Evolutionary conservation across 768 basidiomycete species (phyloP).

Genomic region (Lactifluus pinguis): DNA sequence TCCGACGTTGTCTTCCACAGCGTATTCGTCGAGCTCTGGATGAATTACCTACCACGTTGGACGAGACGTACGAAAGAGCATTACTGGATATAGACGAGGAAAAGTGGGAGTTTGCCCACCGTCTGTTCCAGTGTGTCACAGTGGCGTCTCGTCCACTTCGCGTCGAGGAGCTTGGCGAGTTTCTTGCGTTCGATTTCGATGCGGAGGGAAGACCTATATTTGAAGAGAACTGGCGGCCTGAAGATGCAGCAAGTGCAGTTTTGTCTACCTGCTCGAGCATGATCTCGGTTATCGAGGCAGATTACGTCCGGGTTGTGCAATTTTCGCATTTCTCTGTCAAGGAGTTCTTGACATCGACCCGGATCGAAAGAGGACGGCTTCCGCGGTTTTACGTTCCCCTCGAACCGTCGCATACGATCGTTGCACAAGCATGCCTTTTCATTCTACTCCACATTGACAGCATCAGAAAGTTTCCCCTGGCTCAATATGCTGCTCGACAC

Average conservation of each 20-base stretch:
- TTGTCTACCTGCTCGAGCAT: not conserved
- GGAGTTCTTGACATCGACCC: not conserved
- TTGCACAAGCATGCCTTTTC: not conserved
- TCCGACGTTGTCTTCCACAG: no score
- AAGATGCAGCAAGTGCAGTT: not conserved
- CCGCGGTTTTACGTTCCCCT: not conserved
- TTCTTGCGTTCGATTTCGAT: not conserved
- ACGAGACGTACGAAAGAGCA: no score
- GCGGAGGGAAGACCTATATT: not conserved
- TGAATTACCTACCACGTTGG: no score
- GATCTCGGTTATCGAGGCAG: not conserved
- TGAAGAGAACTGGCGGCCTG: not conserved
- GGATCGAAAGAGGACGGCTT: not conserved
- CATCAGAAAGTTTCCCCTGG: not conserved
- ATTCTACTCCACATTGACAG: not conserved
- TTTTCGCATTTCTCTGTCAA: conserved; percentile 1
- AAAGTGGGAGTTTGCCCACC: no score
- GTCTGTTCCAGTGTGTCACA: no score
- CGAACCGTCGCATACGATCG: not conserved
- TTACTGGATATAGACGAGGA: no score
- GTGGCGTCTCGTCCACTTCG: not conserved
- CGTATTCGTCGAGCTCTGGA: no score
- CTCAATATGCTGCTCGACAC: not conserved
- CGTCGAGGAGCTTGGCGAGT: not conserved
- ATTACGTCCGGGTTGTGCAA: not conserved